Percentiles rank a stretch among this genome's conserved stretches.
Conservation (phyloP, 106 monocot species). For the Dioscorea dumetorum region DNA sequence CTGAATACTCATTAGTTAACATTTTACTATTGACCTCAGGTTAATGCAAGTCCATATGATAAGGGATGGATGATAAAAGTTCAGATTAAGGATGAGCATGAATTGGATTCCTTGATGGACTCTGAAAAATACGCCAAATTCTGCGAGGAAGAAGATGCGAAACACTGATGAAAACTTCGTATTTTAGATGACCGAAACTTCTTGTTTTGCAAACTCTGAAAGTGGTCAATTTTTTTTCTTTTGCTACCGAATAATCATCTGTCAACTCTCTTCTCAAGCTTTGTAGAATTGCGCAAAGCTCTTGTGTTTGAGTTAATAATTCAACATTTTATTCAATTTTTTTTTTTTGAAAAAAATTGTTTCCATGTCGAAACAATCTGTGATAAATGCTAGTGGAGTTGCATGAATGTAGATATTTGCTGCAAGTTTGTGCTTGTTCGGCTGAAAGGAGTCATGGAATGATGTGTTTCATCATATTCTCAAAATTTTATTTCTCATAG, state of each 20-base stretch:
- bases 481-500: no score
- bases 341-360: neutral
- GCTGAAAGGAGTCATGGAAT: no score
- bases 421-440: no score
- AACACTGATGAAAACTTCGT: neutral
- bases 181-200: neutral
- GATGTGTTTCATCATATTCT: no score
- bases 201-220: neutral
- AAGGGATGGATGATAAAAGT: slow-evolving; percentile 14
- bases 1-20: no score
- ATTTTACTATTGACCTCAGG: neutral
- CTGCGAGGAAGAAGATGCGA: slow-evolving; percentile 13
- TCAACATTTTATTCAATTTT: neutral
- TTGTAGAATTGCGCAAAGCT: neutral
- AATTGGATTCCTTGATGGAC: slow-evolving; percentile 9
- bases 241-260: neutral
- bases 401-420: no score
- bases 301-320: neutral
- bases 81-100: slow-evolving; percentile 2
- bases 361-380: no score
- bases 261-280: neutral
- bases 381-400: no score
- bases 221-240: neutral
- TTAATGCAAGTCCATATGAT: slow-evolving; percentile 8
- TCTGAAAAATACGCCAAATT: slow-evolving; percentile 7